A percentile compares a stretch with the other conserved stretches of the same genome.
phyloP scores from a whole-genome alignment of 2,329 filamentous ascomycete genomes.

The Neocatenulostroma microsporum region DNA sequence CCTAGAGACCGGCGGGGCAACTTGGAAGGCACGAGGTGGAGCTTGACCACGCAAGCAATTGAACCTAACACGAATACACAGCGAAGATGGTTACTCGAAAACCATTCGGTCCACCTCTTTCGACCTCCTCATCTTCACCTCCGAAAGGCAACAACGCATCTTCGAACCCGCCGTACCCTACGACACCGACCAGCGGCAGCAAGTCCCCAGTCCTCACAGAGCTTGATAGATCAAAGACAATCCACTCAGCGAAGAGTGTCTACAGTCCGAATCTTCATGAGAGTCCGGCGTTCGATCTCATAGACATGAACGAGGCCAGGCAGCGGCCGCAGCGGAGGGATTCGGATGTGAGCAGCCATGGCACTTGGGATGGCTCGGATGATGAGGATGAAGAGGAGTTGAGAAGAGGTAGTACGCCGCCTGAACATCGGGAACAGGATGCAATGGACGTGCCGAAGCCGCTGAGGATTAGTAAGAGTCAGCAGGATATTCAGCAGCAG shows the following conservation, averaged over 20 bases:
- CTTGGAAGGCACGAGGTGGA: neutral
- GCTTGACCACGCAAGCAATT: neutral
- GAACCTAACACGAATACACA: neutral
- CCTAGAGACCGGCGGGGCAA: too few relatives aligned
- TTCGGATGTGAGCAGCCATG: slow-evolving; percentile 29
- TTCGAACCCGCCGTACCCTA: slow-evolving; percentile 40
- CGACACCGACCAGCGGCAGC: slow-evolving; percentile 28
- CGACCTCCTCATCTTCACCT: slow-evolving; percentile 33
- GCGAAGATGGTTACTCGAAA: slow-evolving; percentile 39
- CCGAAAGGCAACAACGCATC: slow-evolving; percentile 23
- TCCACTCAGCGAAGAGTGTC: slow-evolving; percentile 18
- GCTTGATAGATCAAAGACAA: slow-evolving; percentile 21
- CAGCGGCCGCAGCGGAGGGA: slow-evolving; percentile 23
- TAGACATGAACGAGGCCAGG: slow-evolving; percentile 25
- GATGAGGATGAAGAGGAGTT: slow-evolving; percentile 10
- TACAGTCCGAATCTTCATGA: slow-evolving; percentile 29
- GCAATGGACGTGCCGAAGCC: slow-evolving; percentile 21
- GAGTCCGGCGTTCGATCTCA: slow-evolving; percentile 36
- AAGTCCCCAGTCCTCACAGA: neutral
- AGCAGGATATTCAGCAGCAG: slow-evolving; percentile 16
- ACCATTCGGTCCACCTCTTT: slow-evolving; percentile 30
- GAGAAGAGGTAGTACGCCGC: slow-evolving; percentile 10
- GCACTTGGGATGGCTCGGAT: slow-evolving; percentile 27
- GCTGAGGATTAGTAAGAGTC: slow-evolving; percentile 20
- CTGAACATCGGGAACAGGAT: slow-evolving; percentile 3